Conservation (phyloP, 2,329 filamentous ascomycete genomes). For the Bipolaris cookei region DNA sequence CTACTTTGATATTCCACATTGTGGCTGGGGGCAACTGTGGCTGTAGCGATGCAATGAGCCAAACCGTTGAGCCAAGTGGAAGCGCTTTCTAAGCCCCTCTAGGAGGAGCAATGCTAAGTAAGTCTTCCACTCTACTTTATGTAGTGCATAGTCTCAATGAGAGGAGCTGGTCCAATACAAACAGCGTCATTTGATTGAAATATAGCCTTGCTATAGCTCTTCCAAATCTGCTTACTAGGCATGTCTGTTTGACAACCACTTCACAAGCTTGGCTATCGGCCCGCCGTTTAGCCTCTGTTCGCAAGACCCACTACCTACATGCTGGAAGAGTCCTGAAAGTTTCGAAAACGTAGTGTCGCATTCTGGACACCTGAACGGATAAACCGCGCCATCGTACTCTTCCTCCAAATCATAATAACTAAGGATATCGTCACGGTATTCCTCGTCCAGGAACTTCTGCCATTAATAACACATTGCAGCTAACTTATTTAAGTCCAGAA, state of each 20-base stretch:
- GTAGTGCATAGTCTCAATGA: not conserved
- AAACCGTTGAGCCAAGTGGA: not conserved
- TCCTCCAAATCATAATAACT: slow-evolving; percentile 10
- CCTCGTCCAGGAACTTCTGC: slow-evolving; percentile 23
- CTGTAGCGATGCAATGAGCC: not conserved
- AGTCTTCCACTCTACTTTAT: not conserved
- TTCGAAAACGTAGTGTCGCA: slow-evolving; percentile 20
- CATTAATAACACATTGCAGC: slow-evolving; percentile 29
- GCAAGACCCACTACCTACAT: slow-evolving; percentile 20
- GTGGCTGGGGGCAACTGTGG: not conserved
- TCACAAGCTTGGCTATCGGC: slow-evolving; percentile 20
- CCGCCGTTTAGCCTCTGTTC: slow-evolving; percentile 16
- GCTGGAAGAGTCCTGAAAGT: slow-evolving; percentile 25
- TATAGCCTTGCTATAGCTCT: not conserved
- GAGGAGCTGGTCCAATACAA: not conserved
- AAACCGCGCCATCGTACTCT: slow-evolving; percentile 13
- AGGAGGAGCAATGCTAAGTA: not conserved
- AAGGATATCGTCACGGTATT: slow-evolving; percentile 25
- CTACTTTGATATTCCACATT: not conserved
- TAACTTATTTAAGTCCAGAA: slow-evolving; percentile 21
- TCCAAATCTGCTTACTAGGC: not conserved
- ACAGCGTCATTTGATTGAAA: not conserved
- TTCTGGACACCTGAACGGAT: slow-evolving; percentile 15
- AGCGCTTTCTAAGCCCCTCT: not conserved
- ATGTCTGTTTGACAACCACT: slow-evolving; percentile 21